A percentile compares a stretch with the other conserved stretches of the same genome.
These are phyloP conservation scores for Colletotrichum plurivorum DNA, from an alignment of 2,329 filamentous ascomycete species.

Conservation along the genomic window DNA sequence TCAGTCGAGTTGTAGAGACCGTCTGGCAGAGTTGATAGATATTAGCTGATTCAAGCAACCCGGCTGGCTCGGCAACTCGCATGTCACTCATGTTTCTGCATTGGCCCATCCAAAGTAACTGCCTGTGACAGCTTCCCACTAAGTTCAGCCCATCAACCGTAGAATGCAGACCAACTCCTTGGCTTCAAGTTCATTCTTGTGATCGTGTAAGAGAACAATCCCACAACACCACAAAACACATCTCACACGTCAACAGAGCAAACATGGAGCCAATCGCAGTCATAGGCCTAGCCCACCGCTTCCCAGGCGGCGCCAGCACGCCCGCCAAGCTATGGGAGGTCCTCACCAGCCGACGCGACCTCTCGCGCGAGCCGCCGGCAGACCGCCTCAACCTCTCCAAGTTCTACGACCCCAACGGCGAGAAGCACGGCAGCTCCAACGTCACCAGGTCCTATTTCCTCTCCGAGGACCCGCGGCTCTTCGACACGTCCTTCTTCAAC, in stretches of 20 bases:
- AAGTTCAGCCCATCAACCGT: too few relatives aligned
- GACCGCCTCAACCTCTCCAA: conserved; percentile 22
- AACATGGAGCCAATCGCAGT: conserved; percentile 42
- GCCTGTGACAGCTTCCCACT: too few relatives aligned
- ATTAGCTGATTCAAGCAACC: too few relatives aligned
- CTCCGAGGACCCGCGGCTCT: conserved; percentile 40
- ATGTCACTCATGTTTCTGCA: too few relatives aligned
- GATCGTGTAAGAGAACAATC: too few relatives aligned
- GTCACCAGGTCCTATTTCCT: conserved; percentile 43
- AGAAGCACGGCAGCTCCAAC: conserved; percentile 44
- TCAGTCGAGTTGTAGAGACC: too few relatives aligned
- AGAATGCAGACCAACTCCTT: too few relatives aligned
- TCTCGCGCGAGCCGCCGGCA: conserved; percentile 17
- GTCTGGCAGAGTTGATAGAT: too few relatives aligned
- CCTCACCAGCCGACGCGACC: conserved; percentile 2
- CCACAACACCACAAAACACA: too few relatives aligned
- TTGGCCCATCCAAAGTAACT: too few relatives aligned
- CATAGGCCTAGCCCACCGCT: conserved; percentile 21
- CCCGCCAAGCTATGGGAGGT: conserved; percentile 35
- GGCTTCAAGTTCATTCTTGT: too few relatives aligned
- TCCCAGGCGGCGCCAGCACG: conserved; percentile 26
- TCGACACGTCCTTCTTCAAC: conserved; percentile 49
- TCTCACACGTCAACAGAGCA: not conserved
- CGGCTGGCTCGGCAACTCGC: too few relatives aligned
- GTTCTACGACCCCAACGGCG: conserved; percentile 35